Evolutionary conservation across 176 grass and related monocot species (phyloP).

Genomic region (Carex cristatella): DNA sequence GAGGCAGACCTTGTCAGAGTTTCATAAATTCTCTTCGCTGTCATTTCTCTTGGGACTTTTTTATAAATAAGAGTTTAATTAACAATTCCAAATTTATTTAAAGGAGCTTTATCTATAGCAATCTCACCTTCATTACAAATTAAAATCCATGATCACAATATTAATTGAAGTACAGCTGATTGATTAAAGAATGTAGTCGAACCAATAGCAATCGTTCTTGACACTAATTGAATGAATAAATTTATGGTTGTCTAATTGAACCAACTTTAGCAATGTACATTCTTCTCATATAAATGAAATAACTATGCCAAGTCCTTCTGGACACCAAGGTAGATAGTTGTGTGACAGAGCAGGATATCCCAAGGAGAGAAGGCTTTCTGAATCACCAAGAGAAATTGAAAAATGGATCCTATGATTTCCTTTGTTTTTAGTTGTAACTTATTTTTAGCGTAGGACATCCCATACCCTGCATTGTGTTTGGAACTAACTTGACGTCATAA

Average conservation of each 20-base stretch:
- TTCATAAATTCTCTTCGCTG: too few species aligned
- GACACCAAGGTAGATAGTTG: constrained; percentile 62
- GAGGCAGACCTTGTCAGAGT: too few species aligned
- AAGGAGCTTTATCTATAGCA: not conserved
- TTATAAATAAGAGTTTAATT: not conserved
- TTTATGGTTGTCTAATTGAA: not conserved
- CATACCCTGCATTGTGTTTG: not conserved
- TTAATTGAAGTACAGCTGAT: not conserved
- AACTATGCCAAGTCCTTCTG: constrained; percentile 20
- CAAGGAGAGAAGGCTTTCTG: constrained; percentile 72
- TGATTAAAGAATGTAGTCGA: not conserved
- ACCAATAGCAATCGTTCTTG: not conserved
- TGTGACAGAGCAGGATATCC: constrained; percentile 59
- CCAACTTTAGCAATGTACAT: not conserved
- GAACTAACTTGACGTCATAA: not conserved
- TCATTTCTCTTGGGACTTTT: not conserved
- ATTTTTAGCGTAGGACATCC: not conserved
- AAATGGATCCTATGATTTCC: constrained; percentile 50
- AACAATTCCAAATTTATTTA: not conserved
- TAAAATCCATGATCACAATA: not conserved
- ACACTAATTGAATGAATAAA: not conserved
- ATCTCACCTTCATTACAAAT: not conserved
- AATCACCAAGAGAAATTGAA: constrained; percentile 78
- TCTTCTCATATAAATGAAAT: not conserved
- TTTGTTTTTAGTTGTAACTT: not conserved